Base-by-base conservation (phyloP, 352 stramenopile species). In the Phytopythium boreale region DNA sequence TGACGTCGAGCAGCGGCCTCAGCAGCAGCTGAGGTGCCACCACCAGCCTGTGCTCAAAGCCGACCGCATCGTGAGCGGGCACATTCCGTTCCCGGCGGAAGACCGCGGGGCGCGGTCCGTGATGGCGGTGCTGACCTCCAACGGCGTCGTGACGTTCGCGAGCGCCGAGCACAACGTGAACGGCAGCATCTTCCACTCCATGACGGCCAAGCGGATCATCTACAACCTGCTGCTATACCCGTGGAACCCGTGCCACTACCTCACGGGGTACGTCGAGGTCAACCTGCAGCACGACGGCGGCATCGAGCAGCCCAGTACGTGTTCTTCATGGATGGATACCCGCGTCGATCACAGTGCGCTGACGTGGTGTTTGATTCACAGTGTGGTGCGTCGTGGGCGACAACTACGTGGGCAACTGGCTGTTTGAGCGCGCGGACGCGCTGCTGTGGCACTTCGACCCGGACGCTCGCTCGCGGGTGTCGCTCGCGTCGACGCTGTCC, bases 381-480 rank as follows among this genome's bases (percentile, higher is more conserved):
- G 74, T 82, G 71, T 82, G 74, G 74, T 82, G 71, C 52, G 59
- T 82, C 52, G 71, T 77, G 58, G 74, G 74, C 15, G 71, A 77
- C 37, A 82, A 82, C 44, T 77, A 74, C 57, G 26, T 76, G 15
- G 74, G 74, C 12, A 79, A 79, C 37, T 53, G 68, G 37, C 44
- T 82, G 20, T 79, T 77, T 52, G 74, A 82, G 62, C 66, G 66
- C 50, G 68, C 63, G 0, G 72, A 82, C 59, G 67, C 64, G 14
- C 71, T 82, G 46, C 76, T 82, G 34, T 82, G 74, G 74, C 67
- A 79, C 44, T 82, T 77, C 24, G 74, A 77, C 36, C 70, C 70
- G 41, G 20, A 31, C 24, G 24, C 56, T 26, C 34, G 56, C 26
- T 51, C 56, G 7, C 36, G 56, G 1, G 56, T 61, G 26, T 61